A percentile compares a stretch with the other conserved stretches of the same genome.
phyloP scores from a whole-genome alignment of 169 alveolate genomes.

The Neospora caninum region DNA sequence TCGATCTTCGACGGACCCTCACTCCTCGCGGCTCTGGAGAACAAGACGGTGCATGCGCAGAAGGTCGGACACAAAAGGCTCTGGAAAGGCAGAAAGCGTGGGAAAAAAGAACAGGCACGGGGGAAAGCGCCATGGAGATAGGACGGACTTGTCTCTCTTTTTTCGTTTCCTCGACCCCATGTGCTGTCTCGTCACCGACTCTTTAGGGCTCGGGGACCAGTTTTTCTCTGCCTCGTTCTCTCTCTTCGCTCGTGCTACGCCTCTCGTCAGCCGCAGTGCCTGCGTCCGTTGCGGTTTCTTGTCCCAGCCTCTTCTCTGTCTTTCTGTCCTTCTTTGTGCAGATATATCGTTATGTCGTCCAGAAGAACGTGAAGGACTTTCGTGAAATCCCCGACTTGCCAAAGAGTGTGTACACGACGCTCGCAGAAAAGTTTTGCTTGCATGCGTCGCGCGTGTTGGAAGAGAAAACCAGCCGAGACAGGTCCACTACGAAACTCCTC shows the following conservation, averaged over 20 bases:
- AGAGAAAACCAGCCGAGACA: conserved; percentile 35
- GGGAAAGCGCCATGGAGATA: no score
- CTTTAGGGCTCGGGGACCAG: no score
- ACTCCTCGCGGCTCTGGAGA: background rate
- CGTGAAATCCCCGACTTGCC: conserved; percentile 45
- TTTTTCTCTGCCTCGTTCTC: background rate
- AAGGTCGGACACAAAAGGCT: background rate
- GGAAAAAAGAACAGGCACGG: no score
- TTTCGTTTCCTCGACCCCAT: no score
- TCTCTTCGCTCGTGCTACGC: background rate
- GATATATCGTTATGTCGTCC: conserved; percentile 46
- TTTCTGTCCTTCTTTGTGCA: background rate
- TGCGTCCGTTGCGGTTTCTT: background rate
- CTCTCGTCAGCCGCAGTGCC: no score
- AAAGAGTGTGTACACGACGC: background rate
- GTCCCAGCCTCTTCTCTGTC: background rate
- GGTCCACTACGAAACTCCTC: conserved; percentile 39
- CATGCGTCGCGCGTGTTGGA: background rate
- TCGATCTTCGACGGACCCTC: background rate
- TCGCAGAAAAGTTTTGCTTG: background rate
- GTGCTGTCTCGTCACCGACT: no score
- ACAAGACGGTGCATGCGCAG: background rate
- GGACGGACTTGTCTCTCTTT: no score
- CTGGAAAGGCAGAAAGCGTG: no score
- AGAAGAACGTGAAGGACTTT: background rate